phyloP scores from a whole-genome alignment of 345 rosid species.

The Eucalyptus polybractea region DNA sequence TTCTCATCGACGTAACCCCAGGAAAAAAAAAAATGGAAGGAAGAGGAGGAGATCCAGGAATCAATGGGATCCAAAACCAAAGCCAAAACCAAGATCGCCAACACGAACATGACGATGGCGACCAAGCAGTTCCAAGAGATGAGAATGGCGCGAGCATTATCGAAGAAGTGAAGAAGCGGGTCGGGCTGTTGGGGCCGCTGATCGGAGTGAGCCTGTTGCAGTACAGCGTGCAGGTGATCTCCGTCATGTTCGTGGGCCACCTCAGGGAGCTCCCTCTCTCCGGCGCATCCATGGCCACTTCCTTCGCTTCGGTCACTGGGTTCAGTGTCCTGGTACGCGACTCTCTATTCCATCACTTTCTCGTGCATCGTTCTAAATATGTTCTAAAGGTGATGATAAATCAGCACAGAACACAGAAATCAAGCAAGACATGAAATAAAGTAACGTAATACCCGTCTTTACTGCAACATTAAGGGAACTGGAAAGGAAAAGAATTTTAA shows the following conservation, averaged over 20 bases:
- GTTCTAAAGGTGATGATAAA: no score
- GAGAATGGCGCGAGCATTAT: neutral
- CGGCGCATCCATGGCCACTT: neutral
- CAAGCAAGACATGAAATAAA: neutral
- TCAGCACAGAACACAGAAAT: neutral
- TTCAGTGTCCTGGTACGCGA: neutral
- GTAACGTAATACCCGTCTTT: no score
- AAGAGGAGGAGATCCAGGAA: no score
- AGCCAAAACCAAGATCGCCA: no score
- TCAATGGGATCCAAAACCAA: no score
- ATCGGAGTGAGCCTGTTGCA: neutral
- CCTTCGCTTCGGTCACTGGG: neutral
- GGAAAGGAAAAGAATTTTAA: neutral
- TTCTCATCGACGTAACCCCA: no score
- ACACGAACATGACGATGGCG: no score
- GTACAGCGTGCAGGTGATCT: neutral
- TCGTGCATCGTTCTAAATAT: no score
- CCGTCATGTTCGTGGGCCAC: neutral
- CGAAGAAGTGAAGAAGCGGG: constrained; percentile 1
- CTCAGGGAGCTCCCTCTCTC: neutral
- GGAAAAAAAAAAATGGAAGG: no score
- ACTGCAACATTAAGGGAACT: neutral
- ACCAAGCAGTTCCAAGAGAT: neutral
- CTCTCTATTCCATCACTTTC: no score
- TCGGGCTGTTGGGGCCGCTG: neutral